Percentiles rank a stretch among this genome's conserved stretches.
Evolutionary conservation across 768 basidiomycete species (phyloP).

Genomic region (Dendrothele bispora): DNA sequence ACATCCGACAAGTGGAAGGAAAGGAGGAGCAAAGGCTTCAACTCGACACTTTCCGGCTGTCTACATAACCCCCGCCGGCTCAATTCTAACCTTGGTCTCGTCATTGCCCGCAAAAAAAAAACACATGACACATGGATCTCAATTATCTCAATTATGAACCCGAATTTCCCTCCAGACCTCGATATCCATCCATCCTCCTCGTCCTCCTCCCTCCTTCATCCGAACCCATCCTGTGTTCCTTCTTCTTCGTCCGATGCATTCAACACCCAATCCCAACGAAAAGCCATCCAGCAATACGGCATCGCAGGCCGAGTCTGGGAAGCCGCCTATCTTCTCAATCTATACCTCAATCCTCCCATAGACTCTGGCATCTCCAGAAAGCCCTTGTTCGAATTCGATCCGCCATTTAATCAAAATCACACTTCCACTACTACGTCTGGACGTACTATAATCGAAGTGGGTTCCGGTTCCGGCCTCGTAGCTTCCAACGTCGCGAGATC

Average conservation of each 20-base stretch:
- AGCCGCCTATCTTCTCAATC: slow-evolving; percentile 60
- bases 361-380: no score
- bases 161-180: slow-evolving; percentile 41
- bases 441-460: slow-evolving; percentile 71
- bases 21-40: slow-evolving; percentile 17
- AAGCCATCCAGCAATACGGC: slow-evolving; percentile 69
- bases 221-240: no score
- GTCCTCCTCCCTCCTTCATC: slow-evolving; percentile 27
- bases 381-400: slow-evolving; percentile 59
- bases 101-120: no score
- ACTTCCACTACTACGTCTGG: slow-evolving; percentile 9
- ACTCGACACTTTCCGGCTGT: no score
- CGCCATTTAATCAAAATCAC: slow-evolving; percentile 38
- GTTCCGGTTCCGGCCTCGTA: slow-evolving; percentile 75
- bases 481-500: slow-evolving; percentile 37
- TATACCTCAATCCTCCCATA: slow-evolving; percentile 47
- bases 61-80: no score
- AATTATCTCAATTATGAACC: slow-evolving; percentile 19
- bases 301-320: slow-evolving; percentile 91
- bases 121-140: no score
- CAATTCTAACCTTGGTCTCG: no score
- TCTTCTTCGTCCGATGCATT: background rate
- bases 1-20: slow-evolving; percentile 31
- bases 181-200: slow-evolving; percentile 31
- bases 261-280: slow-evolving; percentile 37